Conservation (phyloP, 768 basidiomycete species). For the Hypsizygus marmoreus region DNA sequence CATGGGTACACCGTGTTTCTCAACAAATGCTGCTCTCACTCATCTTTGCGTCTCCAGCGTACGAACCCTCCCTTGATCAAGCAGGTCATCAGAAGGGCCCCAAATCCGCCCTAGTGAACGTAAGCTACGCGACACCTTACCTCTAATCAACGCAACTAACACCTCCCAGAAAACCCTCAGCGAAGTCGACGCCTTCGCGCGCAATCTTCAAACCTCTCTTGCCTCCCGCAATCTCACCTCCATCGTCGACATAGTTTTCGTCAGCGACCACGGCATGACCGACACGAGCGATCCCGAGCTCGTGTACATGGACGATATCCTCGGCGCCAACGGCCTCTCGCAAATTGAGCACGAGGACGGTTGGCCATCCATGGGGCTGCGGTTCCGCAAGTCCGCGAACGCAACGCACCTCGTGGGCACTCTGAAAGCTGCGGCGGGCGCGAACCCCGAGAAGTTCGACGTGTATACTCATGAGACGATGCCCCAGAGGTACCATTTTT, state of each 20-base stretch:
- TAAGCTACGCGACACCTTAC: slow-evolving; percentile 31
- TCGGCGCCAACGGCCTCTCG: slow-evolving; percentile 62
- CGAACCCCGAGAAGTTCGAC: slow-evolving; percentile 66
- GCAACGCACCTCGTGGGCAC: slow-evolving; percentile 54
- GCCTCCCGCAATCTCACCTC: slow-evolving; percentile 73
- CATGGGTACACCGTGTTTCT: slow-evolving; percentile 48
- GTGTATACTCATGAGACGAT: slow-evolving; percentile 82
- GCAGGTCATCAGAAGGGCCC: slow-evolving; percentile 78
- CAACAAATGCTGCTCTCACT: slow-evolving; percentile 3
- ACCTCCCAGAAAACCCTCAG: slow-evolving; percentile 57
- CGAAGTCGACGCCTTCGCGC: slow-evolving; percentile 74
- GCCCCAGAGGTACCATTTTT: slow-evolving; percentile 81
- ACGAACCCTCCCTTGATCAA: slow-evolving; percentile 86
- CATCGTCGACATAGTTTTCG: slow-evolving; percentile 87
- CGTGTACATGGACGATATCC: slow-evolving; percentile 80
- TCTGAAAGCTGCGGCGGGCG: slow-evolving; percentile 53
- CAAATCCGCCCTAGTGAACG: slow-evolving; percentile 68
- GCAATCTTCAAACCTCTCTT: slow-evolving; percentile 63
- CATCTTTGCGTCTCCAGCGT: slow-evolving; percentile 44
- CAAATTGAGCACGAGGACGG: slow-evolving; percentile 78
- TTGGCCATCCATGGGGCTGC: slow-evolving; percentile 88
- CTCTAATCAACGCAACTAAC: slow-evolving; percentile 1
- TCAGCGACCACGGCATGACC: slow-evolving; percentile 91
- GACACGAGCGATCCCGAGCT: slow-evolving; percentile 79
- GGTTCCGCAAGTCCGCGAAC: slow-evolving; percentile 67